Evolutionary conservation across 108 stramenopile species (phyloP), one percentile per base, ranked within the genome.

Genomic region (Phaeodactylum tricornutum): DNA sequence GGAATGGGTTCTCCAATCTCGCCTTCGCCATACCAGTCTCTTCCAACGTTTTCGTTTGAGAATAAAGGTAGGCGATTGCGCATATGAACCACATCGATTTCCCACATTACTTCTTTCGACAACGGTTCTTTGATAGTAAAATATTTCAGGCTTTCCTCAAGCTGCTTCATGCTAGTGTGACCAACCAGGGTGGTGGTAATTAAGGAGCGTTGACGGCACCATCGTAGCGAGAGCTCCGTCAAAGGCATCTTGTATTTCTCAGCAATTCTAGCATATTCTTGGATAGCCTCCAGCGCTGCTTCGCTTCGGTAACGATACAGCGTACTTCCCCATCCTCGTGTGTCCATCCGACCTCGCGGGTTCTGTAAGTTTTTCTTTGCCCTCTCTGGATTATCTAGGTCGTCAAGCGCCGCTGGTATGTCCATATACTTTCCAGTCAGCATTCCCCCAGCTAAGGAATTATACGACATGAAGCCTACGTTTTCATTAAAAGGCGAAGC

Each of bases 1-100:
- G 92, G 92, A 63, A 93, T 87, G 8, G 78, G 67, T 51, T 93
- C 92, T 12, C 85, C 92, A 56, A 93, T 93, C 29, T 78, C 80
- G 33, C 92, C 92, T 56, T 82, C 77, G 17, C 86, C 86, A 46
- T 67, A 43, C 92, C 92, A 94, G 50, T 94, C 92, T 37, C 71
- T 75, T 17, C 81, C 82, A 52, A 87, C 85, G 6, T 56, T 52
- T 53, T 67, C 61, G 30, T 61, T 82, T 39, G 69, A 63, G 54
- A 94, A 94, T 30, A 94, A 74, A 2, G 93, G 93, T 29, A 88
- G 59, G 28, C 93, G 64, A 57, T 94, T 94, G 42, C 61, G 51
- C 84, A 94, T 88, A 59, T 94, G 93, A 20, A 90, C 69, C 32
- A 70, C 52, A 59, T 94, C 86, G 46, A 94, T 84, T 24, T 94